Base-by-base conservation (phyloP, 345 rosid genomes). In the Populus nigra region DNA sequence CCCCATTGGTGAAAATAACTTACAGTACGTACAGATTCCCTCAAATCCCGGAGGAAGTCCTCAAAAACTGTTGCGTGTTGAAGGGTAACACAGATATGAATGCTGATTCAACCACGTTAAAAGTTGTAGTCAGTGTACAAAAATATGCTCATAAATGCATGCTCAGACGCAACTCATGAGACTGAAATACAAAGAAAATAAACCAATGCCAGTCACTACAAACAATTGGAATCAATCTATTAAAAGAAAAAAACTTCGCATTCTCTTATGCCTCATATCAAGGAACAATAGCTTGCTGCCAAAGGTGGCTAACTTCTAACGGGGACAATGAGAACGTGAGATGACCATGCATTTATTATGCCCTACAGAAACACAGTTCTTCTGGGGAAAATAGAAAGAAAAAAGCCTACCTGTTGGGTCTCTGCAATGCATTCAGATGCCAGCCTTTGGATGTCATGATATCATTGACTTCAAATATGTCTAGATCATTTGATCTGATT, bases 381-480 rank as follows among this genome's bases (percentile, higher is more conserved):
- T 6, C 38, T 13, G 7, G 7, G 33, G 16, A 27, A 61, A 25
- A 27, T 29, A 38, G 8, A 11, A 8, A 8, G 43, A 7, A 38
- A 78, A 73, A 25, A 5, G 25, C 53, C 74, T 81, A 93, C 99
- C 97, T 90, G 83, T 95, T 92, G 41, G 99, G 99, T 88, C 93
- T 90, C 86, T 93, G 96, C 78, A 92, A 81, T 1, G 99, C 96
- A 80, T 93, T 95, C 83, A 93, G 83, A 87, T 95, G 98, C 99
- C 98, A 95, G 77, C 99, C 96, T 89, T 91, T 92, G 65, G 90
- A 85, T 61, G 96, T 83, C 92, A 95, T 83, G 80, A 87, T 81
- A 86, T 95, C 98, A 68, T 95, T 92, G 50, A 95, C 99, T 85
- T 95, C 98, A 73, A 92, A 95, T 78, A 93, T 93, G 83, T 92